Evolutionary conservation across 2,329 filamentous ascomycete species (phyloP).

Genomic region (Chrysosphaeria jannelii): DNA sequence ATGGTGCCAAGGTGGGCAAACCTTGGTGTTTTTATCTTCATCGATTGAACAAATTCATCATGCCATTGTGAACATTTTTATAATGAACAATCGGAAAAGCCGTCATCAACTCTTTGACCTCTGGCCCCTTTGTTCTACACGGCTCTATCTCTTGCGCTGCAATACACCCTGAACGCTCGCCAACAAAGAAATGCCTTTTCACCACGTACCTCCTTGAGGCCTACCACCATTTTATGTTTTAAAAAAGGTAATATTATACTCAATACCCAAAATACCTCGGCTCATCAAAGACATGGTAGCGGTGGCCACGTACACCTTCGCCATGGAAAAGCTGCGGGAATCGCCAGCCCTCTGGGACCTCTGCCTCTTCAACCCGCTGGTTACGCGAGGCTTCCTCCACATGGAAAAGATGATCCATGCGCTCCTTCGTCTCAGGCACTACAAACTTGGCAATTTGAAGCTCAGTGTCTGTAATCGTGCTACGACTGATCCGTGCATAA

Average conservation of each 20-base stretch:
- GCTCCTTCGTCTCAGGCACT: slow-evolving; percentile 28
- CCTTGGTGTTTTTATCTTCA: too few species aligned
- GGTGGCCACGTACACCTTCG: slow-evolving; percentile 61
- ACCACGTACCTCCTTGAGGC: too few species aligned
- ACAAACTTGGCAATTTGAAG: slow-evolving; percentile 90
- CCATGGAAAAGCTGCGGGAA: slow-evolving; percentile 72
- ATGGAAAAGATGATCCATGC: slow-evolving; percentile 18
- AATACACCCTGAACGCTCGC: too few species aligned
- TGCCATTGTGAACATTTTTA: too few species aligned
- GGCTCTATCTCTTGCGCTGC: too few species aligned
- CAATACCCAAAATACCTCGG: slow-evolving; percentile 35
- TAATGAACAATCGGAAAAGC: too few species aligned
- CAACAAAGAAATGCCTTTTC: too few species aligned
- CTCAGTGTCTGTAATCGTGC: slow-evolving; percentile 90
- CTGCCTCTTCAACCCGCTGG: slow-evolving; percentile 29
- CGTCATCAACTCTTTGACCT: too few species aligned
- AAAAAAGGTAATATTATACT: slow-evolving; percentile 1
- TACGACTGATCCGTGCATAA: slow-evolving; percentile 67
- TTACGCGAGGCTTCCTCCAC: slow-evolving; percentile 23
- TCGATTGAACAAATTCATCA: too few species aligned
- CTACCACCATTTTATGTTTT: too few species aligned
- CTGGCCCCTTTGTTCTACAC: too few species aligned
- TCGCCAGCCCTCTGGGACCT: slow-evolving; percentile 45
- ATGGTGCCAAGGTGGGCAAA: too few species aligned
- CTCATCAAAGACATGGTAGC: slow-evolving; percentile 87